phyloP scores from a whole-genome alignment of 2,329 filamentous ascomycete genomes.

The Aspergillus nomiae region DNA sequence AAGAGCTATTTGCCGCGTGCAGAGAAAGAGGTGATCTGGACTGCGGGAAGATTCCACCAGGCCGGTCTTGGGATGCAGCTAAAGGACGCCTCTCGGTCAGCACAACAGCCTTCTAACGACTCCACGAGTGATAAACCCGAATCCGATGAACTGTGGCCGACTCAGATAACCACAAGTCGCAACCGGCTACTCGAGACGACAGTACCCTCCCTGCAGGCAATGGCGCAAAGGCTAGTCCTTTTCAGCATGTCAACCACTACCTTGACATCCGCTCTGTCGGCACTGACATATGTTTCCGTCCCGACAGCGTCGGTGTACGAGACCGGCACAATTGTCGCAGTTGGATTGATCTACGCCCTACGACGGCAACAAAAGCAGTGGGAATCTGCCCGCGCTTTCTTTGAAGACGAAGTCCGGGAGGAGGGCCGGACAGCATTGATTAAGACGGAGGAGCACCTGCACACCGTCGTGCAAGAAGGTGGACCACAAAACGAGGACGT shows the following conservation, averaged over 20 bases:
- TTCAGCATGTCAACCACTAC: slow-evolving; percentile 74
- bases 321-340: slow-evolving; percentile 59
- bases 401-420: slow-evolving; percentile 57
- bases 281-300: slow-evolving; percentile 57
- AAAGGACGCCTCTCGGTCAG: slow-evolving; percentile 1
- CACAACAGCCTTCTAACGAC: slow-evolving; percentile 3
- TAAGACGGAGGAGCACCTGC: slow-evolving; percentile 55
- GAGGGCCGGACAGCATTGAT: slow-evolving; percentile 59
- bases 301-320: slow-evolving; percentile 57
- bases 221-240: slow-evolving; percentile 73
- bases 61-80: slow-evolving; percentile 53
- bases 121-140: neutral
- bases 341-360: slow-evolving; percentile 60
- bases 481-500: slow-evolving; percentile 40
- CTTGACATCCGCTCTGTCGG: slow-evolving; percentile 59
- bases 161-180: slow-evolving; percentile 72
- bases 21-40: slow-evolving; percentile 79
- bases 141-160: slow-evolving; percentile 62
- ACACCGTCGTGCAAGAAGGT: slow-evolving; percentile 48
- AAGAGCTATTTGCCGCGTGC: slow-evolving; percentile 75
- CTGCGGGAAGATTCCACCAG: slow-evolving; percentile 74
- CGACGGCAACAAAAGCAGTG: slow-evolving; percentile 61
- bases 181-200: slow-evolving; percentile 66
- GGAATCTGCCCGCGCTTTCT: slow-evolving; percentile 55
- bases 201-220: slow-evolving; percentile 69